These are phyloP conservation scores for Zymoseptoria pseudotritici DNA, from an alignment of 2,329 filamentous ascomycete genomes.

Conservation along the genomic window DNA sequence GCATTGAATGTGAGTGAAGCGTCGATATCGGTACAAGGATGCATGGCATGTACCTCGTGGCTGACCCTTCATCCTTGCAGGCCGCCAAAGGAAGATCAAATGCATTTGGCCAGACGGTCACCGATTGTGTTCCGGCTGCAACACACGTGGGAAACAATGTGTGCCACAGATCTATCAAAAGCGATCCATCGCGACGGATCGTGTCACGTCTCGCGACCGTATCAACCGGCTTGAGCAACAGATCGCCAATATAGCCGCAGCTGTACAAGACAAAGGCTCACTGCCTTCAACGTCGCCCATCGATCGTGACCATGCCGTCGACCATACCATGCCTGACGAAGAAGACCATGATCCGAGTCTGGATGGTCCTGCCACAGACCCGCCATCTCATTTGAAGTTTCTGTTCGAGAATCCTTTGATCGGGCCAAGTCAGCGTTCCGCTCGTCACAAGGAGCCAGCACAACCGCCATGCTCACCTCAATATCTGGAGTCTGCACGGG, in stretches of 20 bases:
- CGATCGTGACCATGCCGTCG: not conserved
- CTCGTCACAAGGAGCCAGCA: not conserved
- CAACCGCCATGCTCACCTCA: constrained; percentile 7
- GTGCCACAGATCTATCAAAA: constrained; percentile 9
- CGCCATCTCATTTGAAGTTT: constrained; percentile 24
- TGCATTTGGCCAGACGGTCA: constrained; percentile 23
- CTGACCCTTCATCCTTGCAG: constrained; percentile 9
- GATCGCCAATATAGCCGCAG: constrained; percentile 8
- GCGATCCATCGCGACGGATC: constrained; percentile 1
- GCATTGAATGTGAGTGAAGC: constrained; percentile 23
- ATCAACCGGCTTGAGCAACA: constrained; percentile 13
- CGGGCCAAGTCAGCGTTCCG: constrained; percentile 7
- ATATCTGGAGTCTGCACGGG: constrained; percentile 14
- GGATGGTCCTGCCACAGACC: constrained; percentile 13
- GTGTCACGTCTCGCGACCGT: constrained; percentile 10
- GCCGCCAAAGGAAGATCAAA: constrained; percentile 26
- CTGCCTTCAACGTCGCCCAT: not conserved
- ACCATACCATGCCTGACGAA: constrained; percentile 1
- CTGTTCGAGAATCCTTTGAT: constrained; percentile 29
- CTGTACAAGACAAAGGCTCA: constrained; percentile 2
- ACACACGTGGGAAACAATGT: constrained; percentile 13
- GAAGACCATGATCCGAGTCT: constrained; percentile 1
- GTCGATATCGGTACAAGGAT: not conserved
- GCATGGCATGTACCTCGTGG: not conserved
- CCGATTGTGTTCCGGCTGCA: constrained; percentile 17